Conservation (phyloP, 1,284 basidiomycete genomes). For the Malassezia globosa region DNA sequence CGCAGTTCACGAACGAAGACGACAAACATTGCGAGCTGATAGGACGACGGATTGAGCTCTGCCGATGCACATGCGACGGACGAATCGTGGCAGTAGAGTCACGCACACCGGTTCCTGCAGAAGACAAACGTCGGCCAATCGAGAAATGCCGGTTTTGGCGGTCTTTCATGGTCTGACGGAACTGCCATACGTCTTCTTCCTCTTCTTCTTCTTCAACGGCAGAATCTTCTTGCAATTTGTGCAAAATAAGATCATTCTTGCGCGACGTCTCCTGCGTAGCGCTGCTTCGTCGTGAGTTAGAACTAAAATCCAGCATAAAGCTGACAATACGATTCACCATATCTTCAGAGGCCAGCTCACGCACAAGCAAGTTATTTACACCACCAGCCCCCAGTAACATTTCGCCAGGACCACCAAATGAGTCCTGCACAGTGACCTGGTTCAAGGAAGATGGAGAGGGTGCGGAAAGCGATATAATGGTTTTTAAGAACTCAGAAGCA, state of each 20-base stretch:
- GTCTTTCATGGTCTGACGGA: conserved; percentile 22
- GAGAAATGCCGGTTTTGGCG: conserved; percentile 11
- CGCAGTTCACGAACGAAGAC: conserved; percentile 76
- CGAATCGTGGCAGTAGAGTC: conserved; percentile 38
- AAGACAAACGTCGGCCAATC: neutral
- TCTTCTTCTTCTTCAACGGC: conserved; percentile 41
- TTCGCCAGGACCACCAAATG: conserved; percentile 23
- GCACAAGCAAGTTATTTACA: conserved; percentile 64
- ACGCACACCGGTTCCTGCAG: conserved; percentile 19
- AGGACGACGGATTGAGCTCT: conserved; percentile 26
- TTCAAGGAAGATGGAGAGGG: conserved; percentile 60
- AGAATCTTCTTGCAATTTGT: conserved; percentile 25
- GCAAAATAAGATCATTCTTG: conserved; percentile 5
- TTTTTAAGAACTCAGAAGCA: conserved; percentile 82
- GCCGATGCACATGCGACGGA: conserved; percentile 28
- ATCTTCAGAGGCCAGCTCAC: conserved; percentile 70
- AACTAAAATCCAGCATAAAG: conserved; percentile 59
- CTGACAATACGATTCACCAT: conserved; percentile 64
- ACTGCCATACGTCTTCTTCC: conserved; percentile 30
- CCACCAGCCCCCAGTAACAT: conserved; percentile 19
- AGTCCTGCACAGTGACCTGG: conserved; percentile 45
- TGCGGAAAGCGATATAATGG: conserved; percentile 85
- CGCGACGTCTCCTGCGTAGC: neutral
- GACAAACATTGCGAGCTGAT: conserved; percentile 58
- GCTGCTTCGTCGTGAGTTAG: conserved; percentile 11